Conservation (phyloP, 139 green algal genomes). For the Chlorella vulgaris region DNA sequence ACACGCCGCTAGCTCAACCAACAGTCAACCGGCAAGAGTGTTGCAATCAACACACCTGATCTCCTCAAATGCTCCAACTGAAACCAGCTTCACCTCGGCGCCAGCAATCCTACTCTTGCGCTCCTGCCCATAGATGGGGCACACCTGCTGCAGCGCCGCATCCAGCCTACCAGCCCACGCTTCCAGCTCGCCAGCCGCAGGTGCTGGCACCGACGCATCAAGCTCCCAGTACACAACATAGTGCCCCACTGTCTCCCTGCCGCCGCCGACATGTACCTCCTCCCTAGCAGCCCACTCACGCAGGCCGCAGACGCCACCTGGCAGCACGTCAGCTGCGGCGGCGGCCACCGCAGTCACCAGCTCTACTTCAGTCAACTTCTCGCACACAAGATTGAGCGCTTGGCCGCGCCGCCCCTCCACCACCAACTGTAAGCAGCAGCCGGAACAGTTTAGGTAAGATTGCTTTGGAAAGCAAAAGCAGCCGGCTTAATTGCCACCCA, state of each 20-base stretch:
- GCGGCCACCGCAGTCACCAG: not conserved
- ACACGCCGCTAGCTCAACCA: too few relatives aligned
- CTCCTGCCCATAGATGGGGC: not conserved
- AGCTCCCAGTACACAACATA: constrained; percentile 1
- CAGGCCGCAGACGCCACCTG: not conserved
- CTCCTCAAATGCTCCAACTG: not conserved
- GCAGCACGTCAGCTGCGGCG: not conserved
- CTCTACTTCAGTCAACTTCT: not conserved
- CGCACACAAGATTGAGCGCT: not conserved
- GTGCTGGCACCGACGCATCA: not conserved
- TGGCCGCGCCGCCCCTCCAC: constrained; percentile 4
- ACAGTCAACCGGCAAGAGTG: too few relatives aligned
- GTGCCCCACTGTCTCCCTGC: not conserved
- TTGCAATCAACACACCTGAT: constrained; percentile 3
- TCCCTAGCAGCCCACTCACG: not conserved
- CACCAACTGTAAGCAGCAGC: not conserved
- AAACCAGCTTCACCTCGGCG: not conserved
- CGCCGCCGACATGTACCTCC: not conserved
- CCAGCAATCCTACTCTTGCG: not conserved
- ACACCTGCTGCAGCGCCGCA: not conserved
- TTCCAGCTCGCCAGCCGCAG: not conserved
- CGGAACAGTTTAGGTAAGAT: not conserved
- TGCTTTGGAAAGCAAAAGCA: not conserved
- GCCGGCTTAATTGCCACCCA: not conserved
- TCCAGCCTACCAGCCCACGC: not conserved